Conservation (phyloP, 2,329 filamentous ascomycete species). For the Rutstroemia sp. region DNA sequence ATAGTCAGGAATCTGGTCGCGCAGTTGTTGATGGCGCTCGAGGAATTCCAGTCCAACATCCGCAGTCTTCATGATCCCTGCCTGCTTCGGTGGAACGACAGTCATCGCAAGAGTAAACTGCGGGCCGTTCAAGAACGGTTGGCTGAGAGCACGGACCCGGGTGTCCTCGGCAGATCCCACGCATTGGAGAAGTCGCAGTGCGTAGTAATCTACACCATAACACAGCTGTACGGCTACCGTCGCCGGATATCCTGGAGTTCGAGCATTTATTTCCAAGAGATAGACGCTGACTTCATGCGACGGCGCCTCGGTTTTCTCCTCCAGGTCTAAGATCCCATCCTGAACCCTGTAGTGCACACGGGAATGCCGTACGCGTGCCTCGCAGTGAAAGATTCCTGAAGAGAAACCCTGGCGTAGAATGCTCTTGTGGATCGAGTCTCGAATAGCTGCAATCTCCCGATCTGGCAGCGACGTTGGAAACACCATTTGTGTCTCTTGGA, state of each 20-base stretch:
- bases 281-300: constrained; percentile 9
- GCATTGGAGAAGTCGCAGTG: constrained; percentile 12
- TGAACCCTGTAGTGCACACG: constrained; percentile 14
- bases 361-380: constrained; percentile 26
- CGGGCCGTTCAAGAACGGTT: constrained; percentile 15
- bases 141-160: constrained; percentile 17
- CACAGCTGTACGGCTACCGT: constrained; percentile 7
- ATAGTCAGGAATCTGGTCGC: no score
- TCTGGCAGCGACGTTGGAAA: constrained; percentile 20
- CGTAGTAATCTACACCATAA: constrained; percentile 25
- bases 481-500: constrained; percentile 15
- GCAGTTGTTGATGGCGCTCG: no score
- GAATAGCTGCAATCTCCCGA: constrained; percentile 17
- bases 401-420: constrained; percentile 23
- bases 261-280: constrained; percentile 27
- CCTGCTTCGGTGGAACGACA: no score
- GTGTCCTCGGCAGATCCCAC: constrained; percentile 13
- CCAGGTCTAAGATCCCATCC: constrained; percentile 17
- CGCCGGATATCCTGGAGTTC: constrained; percentile 18
- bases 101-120: not conserved
- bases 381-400: constrained; percentile 25
- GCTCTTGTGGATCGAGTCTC: constrained; percentile 14
- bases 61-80: no score
- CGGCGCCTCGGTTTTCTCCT: not conserved
- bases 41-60: no score